Percentiles rank a stretch among this genome's conserved stretches.
These are phyloP conservation scores for Fusarium sp. DNA, from an alignment of 2,329 filamentous ascomycete genomes.

Conservation along the genomic window DNA sequence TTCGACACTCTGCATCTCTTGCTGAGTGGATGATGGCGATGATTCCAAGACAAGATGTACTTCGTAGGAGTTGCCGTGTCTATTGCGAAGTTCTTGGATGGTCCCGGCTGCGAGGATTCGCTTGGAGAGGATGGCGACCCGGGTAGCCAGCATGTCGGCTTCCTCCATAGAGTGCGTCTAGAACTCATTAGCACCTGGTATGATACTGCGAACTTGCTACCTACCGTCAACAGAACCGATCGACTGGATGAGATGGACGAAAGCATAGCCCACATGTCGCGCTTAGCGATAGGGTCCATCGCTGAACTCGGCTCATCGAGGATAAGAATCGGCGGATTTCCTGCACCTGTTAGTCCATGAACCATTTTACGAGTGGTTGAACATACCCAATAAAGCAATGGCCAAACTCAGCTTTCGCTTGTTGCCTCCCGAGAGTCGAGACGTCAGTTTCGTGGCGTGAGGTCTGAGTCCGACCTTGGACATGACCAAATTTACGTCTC, in stretches of 20 bases:
- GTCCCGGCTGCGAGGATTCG: conserved; percentile 85
- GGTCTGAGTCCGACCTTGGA: conserved; percentile 74
- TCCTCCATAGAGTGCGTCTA: conserved; percentile 85
- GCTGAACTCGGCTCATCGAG: conserved; percentile 82
- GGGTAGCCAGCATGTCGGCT: conserved; percentile 78
- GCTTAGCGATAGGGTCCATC: conserved; percentile 81
- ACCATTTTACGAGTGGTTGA: fast-evolving
- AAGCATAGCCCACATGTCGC: conserved; percentile 83
- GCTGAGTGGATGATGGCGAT: conserved; percentile 75
- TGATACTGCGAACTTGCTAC: not conserved
- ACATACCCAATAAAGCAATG: conserved; percentile 77
- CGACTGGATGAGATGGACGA: conserved; percentile 75
- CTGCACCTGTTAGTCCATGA: not conserved
- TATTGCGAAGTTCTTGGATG: conserved; percentile 75
- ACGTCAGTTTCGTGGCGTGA: conserved; percentile 75
- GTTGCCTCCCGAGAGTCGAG: conserved; percentile 81
- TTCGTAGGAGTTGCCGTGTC: conserved; percentile 81
- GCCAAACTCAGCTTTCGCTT: conserved; percentile 81
- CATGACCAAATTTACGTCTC: conserved; percentile 64
- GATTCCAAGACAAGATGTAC: conserved; percentile 81
- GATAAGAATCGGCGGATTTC: conserved; percentile 78
- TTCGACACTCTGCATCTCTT: not conserved
- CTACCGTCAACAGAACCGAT: conserved; percentile 74
- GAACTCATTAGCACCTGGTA: not conserved
- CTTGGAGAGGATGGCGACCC: conserved; percentile 80